These are phyloP conservation scores for Crassisporium funariophilum DNA, from an alignment of 768 basidiomycete genomes.

Conservation along the genomic window DNA sequence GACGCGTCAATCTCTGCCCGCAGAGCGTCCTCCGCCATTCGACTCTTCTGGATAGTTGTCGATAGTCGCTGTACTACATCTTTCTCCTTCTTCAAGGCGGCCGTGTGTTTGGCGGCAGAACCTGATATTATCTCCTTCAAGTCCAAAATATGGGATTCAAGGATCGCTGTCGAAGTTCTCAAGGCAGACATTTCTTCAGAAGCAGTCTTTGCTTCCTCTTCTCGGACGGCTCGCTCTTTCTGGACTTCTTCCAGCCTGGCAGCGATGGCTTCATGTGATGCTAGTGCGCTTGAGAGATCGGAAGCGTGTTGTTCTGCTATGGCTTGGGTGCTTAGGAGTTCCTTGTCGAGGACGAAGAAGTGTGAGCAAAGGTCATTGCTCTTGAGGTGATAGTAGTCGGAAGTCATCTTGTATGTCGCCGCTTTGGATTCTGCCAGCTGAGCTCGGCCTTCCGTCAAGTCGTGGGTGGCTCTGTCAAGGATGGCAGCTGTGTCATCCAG, in stretches of 20 bases:
- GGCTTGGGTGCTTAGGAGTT: conserved; percentile 28
- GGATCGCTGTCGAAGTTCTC: conserved; percentile 18
- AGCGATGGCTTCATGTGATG: conserved; percentile 43
- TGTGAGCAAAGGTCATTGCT: conserved; percentile 37
- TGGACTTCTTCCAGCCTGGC: conserved; percentile 42
- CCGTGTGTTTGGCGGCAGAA: conserved; percentile 34
- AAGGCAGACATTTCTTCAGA: conserved; percentile 15
- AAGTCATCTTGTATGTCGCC: conserved; percentile 20
- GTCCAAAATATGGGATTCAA: conserved; percentile 24
- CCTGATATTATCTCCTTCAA: conserved; percentile 27
- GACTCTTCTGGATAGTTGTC: conserved; percentile 51
- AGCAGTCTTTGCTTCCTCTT: conserved; percentile 29
- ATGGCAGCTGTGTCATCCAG: not conserved
- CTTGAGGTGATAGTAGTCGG: conserved; percentile 39
- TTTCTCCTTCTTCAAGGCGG: conserved; percentile 46
- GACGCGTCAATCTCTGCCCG: conserved; percentile 70
- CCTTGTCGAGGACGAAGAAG: conserved; percentile 29
- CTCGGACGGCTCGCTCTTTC: conserved; percentile 36
- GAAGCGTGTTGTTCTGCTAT: conserved; percentile 32
- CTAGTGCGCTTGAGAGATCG: conserved; percentile 43
- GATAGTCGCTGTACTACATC: conserved; percentile 50
- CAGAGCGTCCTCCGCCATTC: conserved; percentile 69
- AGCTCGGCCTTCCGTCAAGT: conserved; percentile 18
- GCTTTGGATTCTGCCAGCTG: conserved; percentile 12
- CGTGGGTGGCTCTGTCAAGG: conserved; percentile 22